Conservation (phyloP, 2,329 filamentous ascomycete species). For the Pseudocercospora pini-densiflorae region DNA sequence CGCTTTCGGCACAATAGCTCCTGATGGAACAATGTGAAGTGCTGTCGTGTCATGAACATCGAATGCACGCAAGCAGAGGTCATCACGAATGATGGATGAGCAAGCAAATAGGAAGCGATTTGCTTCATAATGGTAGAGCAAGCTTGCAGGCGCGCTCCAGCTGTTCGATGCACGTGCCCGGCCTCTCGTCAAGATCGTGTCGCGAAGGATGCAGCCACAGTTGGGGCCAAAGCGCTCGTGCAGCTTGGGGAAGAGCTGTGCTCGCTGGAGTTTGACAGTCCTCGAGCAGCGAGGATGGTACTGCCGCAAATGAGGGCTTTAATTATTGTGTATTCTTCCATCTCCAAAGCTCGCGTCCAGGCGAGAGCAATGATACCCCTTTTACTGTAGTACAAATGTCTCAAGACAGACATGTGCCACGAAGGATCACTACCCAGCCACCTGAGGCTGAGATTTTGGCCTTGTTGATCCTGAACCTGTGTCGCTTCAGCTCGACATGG, state of each 20-base stretch:
- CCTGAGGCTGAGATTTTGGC: constrained; percentile 1
- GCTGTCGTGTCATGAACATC: background rate
- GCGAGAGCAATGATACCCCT: background rate
- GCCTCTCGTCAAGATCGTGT: background rate
- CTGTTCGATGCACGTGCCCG: background rate
- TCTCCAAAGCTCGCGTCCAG: background rate
- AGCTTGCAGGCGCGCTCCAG: background rate
- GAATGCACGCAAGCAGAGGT: background rate
- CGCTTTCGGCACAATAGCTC: constrained; percentile 38
- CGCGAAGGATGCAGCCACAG: constrained; percentile 2
- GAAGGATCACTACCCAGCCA: constrained; percentile 4
- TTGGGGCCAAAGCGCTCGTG: background rate
- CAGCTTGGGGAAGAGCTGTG: background rate
- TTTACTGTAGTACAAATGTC: background rate
- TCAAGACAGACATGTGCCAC: background rate
- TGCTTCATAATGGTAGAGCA: too few relatives aligned
- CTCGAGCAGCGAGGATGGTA: too few relatives aligned
- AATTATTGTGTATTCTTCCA: background rate
- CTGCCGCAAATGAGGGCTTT: too few relatives aligned
- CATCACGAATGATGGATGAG: background rate
- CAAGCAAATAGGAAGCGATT: background rate
- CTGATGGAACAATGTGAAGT: constrained; percentile 38
- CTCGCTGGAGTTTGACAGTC: too few relatives aligned
- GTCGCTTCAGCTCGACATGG: constrained; percentile 9
- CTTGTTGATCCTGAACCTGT: constrained; percentile 3